Evolutionary conservation across 202 grass and related monocot species (phyloP).

Genomic region (Elaeis oleifera): DNA sequence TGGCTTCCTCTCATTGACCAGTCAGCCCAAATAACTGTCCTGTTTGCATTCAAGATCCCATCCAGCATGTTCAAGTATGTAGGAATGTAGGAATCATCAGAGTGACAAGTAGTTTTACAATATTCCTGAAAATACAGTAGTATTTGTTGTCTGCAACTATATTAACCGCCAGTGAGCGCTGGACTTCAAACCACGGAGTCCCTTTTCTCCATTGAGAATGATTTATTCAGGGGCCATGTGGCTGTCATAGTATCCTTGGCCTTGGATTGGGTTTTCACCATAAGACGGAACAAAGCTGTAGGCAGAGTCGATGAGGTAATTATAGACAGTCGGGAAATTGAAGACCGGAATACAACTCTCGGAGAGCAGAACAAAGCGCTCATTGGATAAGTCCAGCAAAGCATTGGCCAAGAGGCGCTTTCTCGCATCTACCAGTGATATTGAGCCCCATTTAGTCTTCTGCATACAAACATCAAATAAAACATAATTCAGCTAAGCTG

Average conservation of each 20-base stretch:
- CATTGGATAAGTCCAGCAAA: conserved; percentile 12
- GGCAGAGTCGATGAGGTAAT: conserved; percentile 10
- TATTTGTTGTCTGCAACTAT: conserved; percentile 11
- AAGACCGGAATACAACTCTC: conserved; percentile 13
- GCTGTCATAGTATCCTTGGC: not conserved
- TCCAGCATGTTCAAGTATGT: conserved; percentile 18
- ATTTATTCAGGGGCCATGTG: conserved; percentile 9
- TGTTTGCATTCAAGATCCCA: conserved; percentile 7
- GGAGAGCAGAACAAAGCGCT: conserved; percentile 17
- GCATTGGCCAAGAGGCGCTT: conserved; percentile 18
- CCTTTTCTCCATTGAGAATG: conserved; percentile 12
- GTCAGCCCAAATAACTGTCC: conserved; percentile 2
- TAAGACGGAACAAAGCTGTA: conserved; percentile 8
- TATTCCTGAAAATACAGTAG: conserved; percentile 5
- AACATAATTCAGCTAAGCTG: too few relatives aligned
- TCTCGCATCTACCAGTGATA: conserved; percentile 1
- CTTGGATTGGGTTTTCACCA: not conserved
- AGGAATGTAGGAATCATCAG: conserved; percentile 10
- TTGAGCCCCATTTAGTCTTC: not conserved
- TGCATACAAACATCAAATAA: not conserved
- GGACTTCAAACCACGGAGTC: not conserved
- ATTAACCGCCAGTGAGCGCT: not conserved
- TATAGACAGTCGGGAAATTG: conserved; percentile 9
- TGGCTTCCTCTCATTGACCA: not conserved
- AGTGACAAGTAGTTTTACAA: conserved; percentile 6